Conservation (phyloP, 2,329 filamentous ascomycete genomes). For the Ceratocystis smalleyi region DNA sequence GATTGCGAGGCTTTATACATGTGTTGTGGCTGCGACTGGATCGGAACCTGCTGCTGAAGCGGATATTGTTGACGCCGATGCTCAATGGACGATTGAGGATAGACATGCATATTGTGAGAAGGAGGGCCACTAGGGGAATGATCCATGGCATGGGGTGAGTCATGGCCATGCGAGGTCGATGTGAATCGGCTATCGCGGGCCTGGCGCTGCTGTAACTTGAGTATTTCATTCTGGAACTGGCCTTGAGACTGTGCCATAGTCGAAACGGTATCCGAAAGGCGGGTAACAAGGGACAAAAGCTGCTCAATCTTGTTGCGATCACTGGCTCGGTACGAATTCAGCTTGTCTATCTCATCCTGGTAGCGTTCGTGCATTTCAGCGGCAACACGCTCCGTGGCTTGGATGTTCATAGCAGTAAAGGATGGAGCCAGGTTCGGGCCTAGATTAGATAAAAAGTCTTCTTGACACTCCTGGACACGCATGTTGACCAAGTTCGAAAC, state of each 20-base stretch:
- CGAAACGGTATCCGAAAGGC: constrained; percentile 52
- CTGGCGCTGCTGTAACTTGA: constrained; percentile 34
- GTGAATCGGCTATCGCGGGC: constrained; percentile 13
- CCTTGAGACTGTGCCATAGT: constrained; percentile 53
- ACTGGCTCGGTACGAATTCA: constrained; percentile 35
- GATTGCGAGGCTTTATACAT: constrained; percentile 19
- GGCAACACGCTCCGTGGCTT: constrained; percentile 51
- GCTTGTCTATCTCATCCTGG: constrained; percentile 34
- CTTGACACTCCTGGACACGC: constrained; percentile 54
- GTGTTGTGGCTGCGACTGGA: constrained; percentile 16
- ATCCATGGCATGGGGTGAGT: constrained; percentile 16
- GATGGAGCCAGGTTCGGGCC: constrained; percentile 49
- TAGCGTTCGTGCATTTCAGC: constrained; percentile 52
- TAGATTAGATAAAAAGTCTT: constrained; percentile 47
- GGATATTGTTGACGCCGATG: constrained; percentile 26
- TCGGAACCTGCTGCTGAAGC: constrained; percentile 30
- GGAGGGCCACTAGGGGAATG: constrained; percentile 15
- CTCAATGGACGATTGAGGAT: constrained; percentile 8
- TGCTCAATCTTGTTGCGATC: constrained; percentile 55
- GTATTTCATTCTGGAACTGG: constrained; percentile 49
- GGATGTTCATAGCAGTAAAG: constrained; percentile 47
- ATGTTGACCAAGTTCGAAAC: constrained; percentile 33
- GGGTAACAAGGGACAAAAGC: constrained; percentile 50
- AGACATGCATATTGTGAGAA: constrained; percentile 19
- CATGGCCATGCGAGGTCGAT: constrained; percentile 15